These are phyloP conservation scores for Dysphania ambrosioides DNA, from an alignment of 148 eudicot species.

Conservation along the genomic window DNA sequence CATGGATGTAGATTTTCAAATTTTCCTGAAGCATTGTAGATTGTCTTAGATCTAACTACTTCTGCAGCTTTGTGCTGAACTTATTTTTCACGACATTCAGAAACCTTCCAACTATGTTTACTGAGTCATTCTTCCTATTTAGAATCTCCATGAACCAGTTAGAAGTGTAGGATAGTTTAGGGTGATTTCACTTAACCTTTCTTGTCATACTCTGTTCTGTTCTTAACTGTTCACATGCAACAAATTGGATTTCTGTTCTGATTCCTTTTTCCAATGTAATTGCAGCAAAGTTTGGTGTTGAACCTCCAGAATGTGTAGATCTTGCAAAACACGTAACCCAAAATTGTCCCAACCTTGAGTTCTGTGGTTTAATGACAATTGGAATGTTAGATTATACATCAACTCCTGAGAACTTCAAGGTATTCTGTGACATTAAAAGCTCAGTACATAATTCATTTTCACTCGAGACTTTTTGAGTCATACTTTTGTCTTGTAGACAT, in stretches of 20 bases:
- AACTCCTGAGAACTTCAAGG: slow-evolving; percentile 98
- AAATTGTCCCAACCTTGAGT: slow-evolving; percentile 86
- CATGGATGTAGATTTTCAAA: neutral
- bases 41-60: neutral
- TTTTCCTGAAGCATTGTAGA: neutral
- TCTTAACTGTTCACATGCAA: neutral
- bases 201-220: neutral
- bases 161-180: neutral
- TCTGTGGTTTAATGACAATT: slow-evolving; percentile 93
- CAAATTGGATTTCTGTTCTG: neutral
- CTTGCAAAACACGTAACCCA: slow-evolving; percentile 72
- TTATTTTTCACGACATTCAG: neutral
- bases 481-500: slow-evolving; percentile 44
- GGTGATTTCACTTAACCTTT: neutral
- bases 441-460: neutral
- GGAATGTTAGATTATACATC: slow-evolving; percentile 97
- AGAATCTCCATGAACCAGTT: neutral
- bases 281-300: slow-evolving; percentile 93
- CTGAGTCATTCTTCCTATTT: neutral
- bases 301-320: slow-evolving; percentile 77
- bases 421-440: slow-evolving; percentile 20
- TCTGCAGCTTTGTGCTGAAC: neutral
- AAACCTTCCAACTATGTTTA: neutral
- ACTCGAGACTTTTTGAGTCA: slow-evolving; percentile 6
- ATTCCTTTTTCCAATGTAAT: slow-evolving; percentile 4